A percentile compares a stretch with the other conserved stretches of the same genome.
phyloP scores from a whole-genome alignment of 106 monocot species.

The Platanthera guangdongensis region DNA sequence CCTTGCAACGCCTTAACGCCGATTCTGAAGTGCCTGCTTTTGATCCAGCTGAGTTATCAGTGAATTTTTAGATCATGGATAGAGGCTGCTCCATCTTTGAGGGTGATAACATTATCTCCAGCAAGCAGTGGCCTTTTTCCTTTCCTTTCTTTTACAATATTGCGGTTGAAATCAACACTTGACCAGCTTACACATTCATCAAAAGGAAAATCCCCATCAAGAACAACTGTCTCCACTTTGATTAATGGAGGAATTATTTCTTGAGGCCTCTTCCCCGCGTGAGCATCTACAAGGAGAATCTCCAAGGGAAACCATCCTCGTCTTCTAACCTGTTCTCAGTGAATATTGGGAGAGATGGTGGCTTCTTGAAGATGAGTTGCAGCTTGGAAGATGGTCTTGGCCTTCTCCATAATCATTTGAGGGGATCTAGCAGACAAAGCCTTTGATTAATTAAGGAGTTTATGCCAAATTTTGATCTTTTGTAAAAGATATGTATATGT shows the following conservation, averaged over 20 bases:
- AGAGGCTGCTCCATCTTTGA: conserved; percentile 17
- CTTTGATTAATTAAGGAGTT: neutral
- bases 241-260: neutral
- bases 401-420: conserved; percentile 15
- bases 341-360: conserved; percentile 28
- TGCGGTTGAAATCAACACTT: conserved; percentile 9
- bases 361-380: conserved; percentile 23
- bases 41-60: conserved; percentile 43
- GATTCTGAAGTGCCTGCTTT: conserved; percentile 27
- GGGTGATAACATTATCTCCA: conserved; percentile 10
- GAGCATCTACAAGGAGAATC: conserved; percentile 13
- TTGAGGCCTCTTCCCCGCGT: neutral
- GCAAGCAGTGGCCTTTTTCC: conserved; percentile 22
- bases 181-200: conserved; percentile 4
- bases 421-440: conserved; percentile 6
- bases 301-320: conserved; percentile 20
- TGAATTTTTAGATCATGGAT: conserved; percentile 32
- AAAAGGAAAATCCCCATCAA: conserved; percentile 19
- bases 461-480: neutral
- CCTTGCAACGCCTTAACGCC: conserved; percentile 20
- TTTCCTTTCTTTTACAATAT: conserved; percentile 9
- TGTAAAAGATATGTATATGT: too few species aligned
- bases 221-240: conserved; percentile 20
- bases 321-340: conserved; percentile 33
- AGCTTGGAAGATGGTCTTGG: neutral